Evolutionary conservation across 2,329 filamentous ascomycete genomes (phyloP).

Genomic region (Acrocalymma vagum): DNA sequence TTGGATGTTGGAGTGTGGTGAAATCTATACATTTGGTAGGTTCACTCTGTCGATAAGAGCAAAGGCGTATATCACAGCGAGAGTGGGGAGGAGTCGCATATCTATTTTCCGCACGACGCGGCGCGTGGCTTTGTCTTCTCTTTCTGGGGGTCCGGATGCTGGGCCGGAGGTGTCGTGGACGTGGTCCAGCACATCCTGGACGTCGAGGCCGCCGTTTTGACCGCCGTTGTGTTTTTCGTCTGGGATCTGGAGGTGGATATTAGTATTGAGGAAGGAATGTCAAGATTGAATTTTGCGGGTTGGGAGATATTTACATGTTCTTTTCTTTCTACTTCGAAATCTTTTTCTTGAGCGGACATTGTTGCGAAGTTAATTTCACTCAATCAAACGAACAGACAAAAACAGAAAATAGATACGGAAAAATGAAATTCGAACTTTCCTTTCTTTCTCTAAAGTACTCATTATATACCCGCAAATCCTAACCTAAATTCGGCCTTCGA

Average conservation of each 20-base stretch:
- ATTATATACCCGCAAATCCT: too few species aligned
- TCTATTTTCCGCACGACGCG: conserved; percentile 46
- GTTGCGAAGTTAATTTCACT: not conserved
- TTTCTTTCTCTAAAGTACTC: too few species aligned
- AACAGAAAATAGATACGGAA: too few species aligned
- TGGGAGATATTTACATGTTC: conserved; percentile 8
- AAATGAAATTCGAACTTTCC: too few species aligned
- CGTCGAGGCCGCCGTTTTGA: conserved; percentile 9
- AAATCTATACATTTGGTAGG: conserved; percentile 16
- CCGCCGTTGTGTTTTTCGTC: conserved; percentile 4
- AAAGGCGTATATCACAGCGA: conserved; percentile 38
- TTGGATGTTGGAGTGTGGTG: rapidly evolving
- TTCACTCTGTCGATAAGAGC: conserved; percentile 27
- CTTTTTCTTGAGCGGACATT: conserved; percentile 12
- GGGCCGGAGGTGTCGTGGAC: conserved; percentile 4
- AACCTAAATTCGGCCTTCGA: too few species aligned
- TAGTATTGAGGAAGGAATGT: too few species aligned
- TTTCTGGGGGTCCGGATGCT: conserved; percentile 4
- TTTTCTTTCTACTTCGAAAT: conserved; percentile 7
- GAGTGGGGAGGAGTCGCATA: conserved; percentile 40
- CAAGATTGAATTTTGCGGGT: not conserved
- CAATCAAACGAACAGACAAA: too few species aligned
- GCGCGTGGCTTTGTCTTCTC: conserved; percentile 32
- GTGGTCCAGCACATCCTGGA: conserved; percentile 3
- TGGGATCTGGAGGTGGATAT: too few species aligned